Evolutionary conservation across 352 stramenopile genomes (phyloP), one percentile per base, ranked within the genome.

Genomic region (Salisapilia sapeloensis): DNA sequence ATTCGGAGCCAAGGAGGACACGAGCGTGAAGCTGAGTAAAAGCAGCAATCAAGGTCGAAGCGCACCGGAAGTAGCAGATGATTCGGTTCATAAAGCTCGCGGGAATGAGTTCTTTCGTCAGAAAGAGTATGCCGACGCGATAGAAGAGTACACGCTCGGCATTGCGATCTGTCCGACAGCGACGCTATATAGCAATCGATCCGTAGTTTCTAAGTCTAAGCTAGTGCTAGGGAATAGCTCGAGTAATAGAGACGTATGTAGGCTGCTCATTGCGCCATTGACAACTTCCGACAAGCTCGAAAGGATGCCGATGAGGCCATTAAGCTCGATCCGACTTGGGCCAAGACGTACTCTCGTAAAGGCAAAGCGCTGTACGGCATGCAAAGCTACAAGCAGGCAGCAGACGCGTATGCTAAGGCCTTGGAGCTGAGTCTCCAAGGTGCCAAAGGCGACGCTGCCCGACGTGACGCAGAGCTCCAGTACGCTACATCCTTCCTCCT

Each of bases 181-280:
- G 5, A 87, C 71, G 28, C 46, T 87, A 16, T 60, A 66, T 40
- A 87, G 71, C 50, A 87, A 87, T 39, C 65, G 71, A 19, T 87
- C 71, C 17, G 56, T 64, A 27, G 6, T 16, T 40, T 15, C 17
- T 35, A 27, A 13, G 12, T 16, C 19, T 13, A 15, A 2, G 14
- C 4, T 35, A 17, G 13, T 25, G 34, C 20, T 33, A 13, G 6
- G 12, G 15, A 14, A 22, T 22, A 12, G 11, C 4, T 26, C 6
- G 33, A 15, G 15, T 7, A 19, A 9, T 40, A 17, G 19, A 8
- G 10, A 15, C 13, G n/a, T 12, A 15, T 4, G 16, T 20, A 70
- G 44, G 71, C 71, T 3, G 71, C 71, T 1, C 65, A 76, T 40
- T 87, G 63, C 17, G 67, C 57, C 4, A 38, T 87, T 3, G 63